Evolutionary conservation across 371 early-diverging fungal species (phyloP), one percentile per base, ranked within the genome.

Genomic region (Mortierella sp.): DNA sequence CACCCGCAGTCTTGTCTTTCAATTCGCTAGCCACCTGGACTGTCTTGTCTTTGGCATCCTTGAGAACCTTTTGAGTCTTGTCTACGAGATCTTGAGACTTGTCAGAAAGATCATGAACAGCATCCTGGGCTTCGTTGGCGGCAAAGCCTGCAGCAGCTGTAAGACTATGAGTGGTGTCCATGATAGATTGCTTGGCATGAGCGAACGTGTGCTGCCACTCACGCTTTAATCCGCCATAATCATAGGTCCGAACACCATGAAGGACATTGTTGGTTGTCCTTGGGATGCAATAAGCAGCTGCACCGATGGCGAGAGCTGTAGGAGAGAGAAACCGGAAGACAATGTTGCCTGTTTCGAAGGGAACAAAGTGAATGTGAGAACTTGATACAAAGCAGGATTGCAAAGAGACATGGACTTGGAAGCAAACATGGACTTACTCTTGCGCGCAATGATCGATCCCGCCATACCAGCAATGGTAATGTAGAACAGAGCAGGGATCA

Each of bases 241-340:
- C 57, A 25, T 44, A 63, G 37, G 58, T 54, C 1, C 67, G 63
- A 4, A 74, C 22, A 9, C 64, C 68, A 7, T 63, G 37, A 25
- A 74, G 57, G 8, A 74, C 57, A 29, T 67, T 67, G 54, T 74
- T 74, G 48, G 74, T 74, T 0, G 74, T 74, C 54, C 47, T 62
- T 37, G 74, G 74, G 44, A 74, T 63, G 28, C 63, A 59, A 50
- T 74, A 74, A 2, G 74, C 74, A 3, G 63, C 22, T 1, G 74
- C 64, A 14, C 74, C 74, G 5, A 74, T 17, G 0, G 60, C 67
- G 28, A 74, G 29, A 2, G 74, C 67, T 6, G 53, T n/a, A 2
- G 67, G 67, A 1, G 74, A 74, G 12, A 74, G 19, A 61, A 74
- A 74, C 1, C 64, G 55, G 52, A 67, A 62, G 24, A 63, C 41